A percentile compares a stretch with the other conserved stretches of the same genome.
Evolutionary conservation across 805 yeast genomes (phyloP).

Genomic region (Candida anglica): DNA sequence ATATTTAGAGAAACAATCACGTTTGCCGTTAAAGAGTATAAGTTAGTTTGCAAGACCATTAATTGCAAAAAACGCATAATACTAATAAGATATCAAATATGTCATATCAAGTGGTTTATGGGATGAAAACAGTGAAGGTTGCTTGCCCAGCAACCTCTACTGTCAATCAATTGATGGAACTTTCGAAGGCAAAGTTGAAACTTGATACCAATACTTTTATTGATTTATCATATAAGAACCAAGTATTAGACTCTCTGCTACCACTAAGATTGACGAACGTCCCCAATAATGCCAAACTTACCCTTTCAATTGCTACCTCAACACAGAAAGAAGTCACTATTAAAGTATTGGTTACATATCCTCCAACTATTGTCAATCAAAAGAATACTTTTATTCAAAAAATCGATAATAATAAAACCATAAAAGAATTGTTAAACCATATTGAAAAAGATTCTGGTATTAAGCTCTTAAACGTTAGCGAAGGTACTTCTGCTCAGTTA

Average conservation of each 20-base stretch:
- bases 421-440: constrained; percentile 16
- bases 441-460: constrained; percentile 14
- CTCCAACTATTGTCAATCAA: neutral
- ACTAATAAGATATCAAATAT: too few relatives aligned
- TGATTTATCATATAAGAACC: constrained; percentile 21
- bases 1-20: too few relatives aligned
- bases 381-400: constrained; percentile 5
- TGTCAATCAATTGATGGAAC: constrained; percentile 21
- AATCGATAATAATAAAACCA: constrained; percentile 8
- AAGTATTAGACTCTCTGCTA: constrained; percentile 25
- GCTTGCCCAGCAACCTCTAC: constrained; percentile 19
- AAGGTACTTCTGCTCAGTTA: constrained; percentile 7
- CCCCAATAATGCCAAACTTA: constrained; percentile 30
- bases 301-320: constrained; percentile 10
- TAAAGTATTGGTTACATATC: constrained; percentile 11
- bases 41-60: too few relatives aligned
- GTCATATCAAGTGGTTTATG: constrained; percentile 22
- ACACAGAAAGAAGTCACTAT: constrained; percentile 10
- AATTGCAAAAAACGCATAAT: too few relatives aligned
- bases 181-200: constrained; percentile 22
- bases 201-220: constrained; percentile 9
- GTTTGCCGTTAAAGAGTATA: too few relatives aligned
- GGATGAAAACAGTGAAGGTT: constrained; percentile 22
- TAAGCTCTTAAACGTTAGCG: constrained; percentile 5
- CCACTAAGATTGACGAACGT: constrained; percentile 30